phyloP scores from a whole-genome alignment of 2,329 filamentous ascomycete species.

The Aspergillus aculeatus region DNA sequence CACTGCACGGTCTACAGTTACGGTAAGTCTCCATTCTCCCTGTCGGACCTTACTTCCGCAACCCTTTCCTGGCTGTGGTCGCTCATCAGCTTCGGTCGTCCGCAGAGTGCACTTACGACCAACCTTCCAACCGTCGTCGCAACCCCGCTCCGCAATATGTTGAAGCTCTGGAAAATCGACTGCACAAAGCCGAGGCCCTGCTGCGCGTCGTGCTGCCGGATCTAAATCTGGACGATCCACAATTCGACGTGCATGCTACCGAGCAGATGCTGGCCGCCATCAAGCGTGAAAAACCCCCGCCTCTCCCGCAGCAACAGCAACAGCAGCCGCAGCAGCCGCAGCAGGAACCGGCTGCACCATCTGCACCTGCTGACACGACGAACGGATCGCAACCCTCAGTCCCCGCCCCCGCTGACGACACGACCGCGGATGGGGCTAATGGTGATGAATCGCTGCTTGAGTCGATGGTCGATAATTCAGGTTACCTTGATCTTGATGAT shows the following conservation, averaged over 20 bases:
- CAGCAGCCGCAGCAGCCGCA: constrained; percentile 11
- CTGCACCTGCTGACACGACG: constrained; percentile 6
- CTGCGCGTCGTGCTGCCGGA: constrained; percentile 78
- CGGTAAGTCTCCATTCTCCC: constrained; percentile 58
- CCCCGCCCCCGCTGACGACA: constrained; percentile 16
- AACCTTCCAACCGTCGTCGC: constrained; percentile 84
- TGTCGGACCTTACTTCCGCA: neutral
- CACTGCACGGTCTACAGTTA: constrained; percentile 99
- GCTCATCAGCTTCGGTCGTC: neutral
- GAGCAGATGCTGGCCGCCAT: constrained; percentile 59
- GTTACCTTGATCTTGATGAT: constrained; percentile 87
- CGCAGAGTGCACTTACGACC: constrained; percentile 89
- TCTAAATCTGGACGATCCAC: constrained; percentile 79
- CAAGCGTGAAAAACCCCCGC: constrained; percentile 36
- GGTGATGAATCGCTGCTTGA: constrained; percentile 73
- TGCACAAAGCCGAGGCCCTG: constrained; percentile 79
- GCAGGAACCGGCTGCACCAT: constrained; percentile 11
- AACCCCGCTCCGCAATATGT: constrained; percentile 93
- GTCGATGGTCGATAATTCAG: constrained; percentile 93
- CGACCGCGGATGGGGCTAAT: constrained; percentile 36
- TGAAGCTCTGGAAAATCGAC: constrained; percentile 77
- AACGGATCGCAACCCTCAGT: constrained; percentile 20
- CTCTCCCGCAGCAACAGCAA: constrained; percentile 10
- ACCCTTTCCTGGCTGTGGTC: neutral
- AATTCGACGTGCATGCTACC: constrained; percentile 72